Conservation (phyloP, 2,329 filamentous ascomycete genomes). For the Aplosporella prunicola region DNA sequence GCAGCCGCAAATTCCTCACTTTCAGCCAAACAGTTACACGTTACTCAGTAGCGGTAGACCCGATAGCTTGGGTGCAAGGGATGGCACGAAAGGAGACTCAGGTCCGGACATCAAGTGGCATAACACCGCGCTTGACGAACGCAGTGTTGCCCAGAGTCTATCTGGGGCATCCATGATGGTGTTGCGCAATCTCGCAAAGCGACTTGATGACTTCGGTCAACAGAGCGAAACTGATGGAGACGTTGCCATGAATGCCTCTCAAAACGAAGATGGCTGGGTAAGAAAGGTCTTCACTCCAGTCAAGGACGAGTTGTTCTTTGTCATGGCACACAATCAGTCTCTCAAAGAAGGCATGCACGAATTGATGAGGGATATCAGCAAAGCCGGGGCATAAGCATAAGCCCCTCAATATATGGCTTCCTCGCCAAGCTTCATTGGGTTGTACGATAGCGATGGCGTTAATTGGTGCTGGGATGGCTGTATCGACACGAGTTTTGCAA, state of each 20-base stretch:
- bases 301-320: conserved; percentile 55
- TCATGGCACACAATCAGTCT: conserved; percentile 56
- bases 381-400: conserved; percentile 2
- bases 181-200: conserved; percentile 62
- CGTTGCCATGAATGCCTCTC: conserved; percentile 34
- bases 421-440: background rate
- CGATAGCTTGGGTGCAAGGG: conserved; percentile 19
- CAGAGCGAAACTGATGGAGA: conserved; percentile 35
- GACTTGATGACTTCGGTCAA: conserved; percentile 22
- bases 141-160: conserved; percentile 58
- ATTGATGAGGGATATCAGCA: conserved; percentile 22
- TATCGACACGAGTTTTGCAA: conserved; percentile 5
- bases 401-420: background rate
- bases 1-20: background rate
- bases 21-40: conserved; percentile 11
- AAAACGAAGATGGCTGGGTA: conserved; percentile 53
- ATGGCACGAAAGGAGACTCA: conserved; percentile 21
- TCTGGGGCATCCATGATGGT: conserved; percentile 71
- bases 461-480: no score
- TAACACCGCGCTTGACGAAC: conserved; percentile 42
- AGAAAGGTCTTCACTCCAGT: conserved; percentile 58
- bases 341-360: conserved; percentile 30
- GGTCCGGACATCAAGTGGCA: conserved; percentile 27
- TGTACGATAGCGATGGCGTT: conserved; percentile 11
- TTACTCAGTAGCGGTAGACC: conserved; percentile 16